Base-by-base conservation (phyloP, 495 filamentous ascomycete species). In the Penicillium subrubescens region DNA sequence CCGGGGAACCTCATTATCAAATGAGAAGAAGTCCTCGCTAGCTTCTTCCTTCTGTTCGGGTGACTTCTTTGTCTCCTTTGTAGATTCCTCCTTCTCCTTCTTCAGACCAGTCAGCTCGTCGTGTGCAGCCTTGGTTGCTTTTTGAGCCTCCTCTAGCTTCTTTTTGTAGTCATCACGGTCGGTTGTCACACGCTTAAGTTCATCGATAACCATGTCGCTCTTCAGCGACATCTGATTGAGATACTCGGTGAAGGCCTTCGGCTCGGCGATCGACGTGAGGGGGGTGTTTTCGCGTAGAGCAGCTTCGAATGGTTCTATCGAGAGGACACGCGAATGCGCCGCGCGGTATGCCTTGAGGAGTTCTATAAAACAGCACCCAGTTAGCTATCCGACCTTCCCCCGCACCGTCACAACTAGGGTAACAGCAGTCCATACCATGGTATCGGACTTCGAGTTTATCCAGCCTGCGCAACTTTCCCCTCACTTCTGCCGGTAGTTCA, bases 261-360 rank as follows among this genome's bases (percentile, higher is more conserved):
- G 91, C 62, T 99, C 96, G 57, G 81, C 85, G 61, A 98, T 97
- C 4, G 91, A 92, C 17, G 92, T 90, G 23, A 97, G 77, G 0
- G 95, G 94, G 0, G 96, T 98, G 63, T 94, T 91, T 69, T 99
- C 95, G 70, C 90, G 90, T 8, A 99, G 82, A 2, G 89, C 87
- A 52, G 90, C 91, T 79, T 99, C 95, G 70, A 99, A 98, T 0
- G 91, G 90, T 70, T 97, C 95, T 69, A 98, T 96, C 2, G 88
- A 84, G 7, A 88, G 82, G 33, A 92, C 91, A 33, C 92, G 88
- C 33, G 92, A 87, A 77, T 98, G 95, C 5, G 94, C 94, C 54
- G 91, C 86, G 54, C 92, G 88, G 75, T 99, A 99, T 2, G 93
- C 95, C 44, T 92, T 90, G 56, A 98, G 82, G 0, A 99, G 84